Conservation (phyloP, 2,329 filamentous ascomycete genomes). For the Pseudogymnoascus sp. region DNA sequence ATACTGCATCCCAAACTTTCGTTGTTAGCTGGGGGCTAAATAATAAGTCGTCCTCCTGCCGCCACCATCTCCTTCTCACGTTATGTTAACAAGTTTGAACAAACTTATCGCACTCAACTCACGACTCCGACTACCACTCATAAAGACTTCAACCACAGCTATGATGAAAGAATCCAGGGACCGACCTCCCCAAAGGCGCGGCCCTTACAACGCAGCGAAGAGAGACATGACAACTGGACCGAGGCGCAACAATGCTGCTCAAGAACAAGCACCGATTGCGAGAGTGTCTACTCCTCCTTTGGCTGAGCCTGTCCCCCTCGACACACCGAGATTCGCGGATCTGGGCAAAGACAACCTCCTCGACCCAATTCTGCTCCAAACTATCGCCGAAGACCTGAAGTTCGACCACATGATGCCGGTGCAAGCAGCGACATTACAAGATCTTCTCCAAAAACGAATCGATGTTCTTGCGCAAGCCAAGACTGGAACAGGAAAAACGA, state of each 20-base stretch:
- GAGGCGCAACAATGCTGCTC: conserved; percentile 7
- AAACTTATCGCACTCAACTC: neutral
- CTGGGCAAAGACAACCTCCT: conserved; percentile 36
- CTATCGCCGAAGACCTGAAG: conserved; percentile 64
- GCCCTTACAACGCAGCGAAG: neutral
- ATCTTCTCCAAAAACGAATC: conserved; percentile 61
- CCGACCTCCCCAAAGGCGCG: conserved; percentile 4
- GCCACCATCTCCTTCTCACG: neutral
- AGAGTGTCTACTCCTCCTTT: conserved; percentile 30
- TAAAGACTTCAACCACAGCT: neutral
- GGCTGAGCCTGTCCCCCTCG: conserved; percentile 33
- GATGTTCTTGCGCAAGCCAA: conserved; percentile 81
- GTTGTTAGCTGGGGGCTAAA: neutral
- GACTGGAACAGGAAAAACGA: conserved; percentile 93
- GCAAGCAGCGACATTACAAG: conserved; percentile 73
- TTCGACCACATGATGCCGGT: conserved; percentile 89
- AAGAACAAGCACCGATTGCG: conserved; percentile 4
- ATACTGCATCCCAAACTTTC: conserved; percentile 2
- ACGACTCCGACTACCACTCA: neutral
- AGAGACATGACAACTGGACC: conserved; percentile 6
- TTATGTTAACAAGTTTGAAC: conserved; percentile 8
- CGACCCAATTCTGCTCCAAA: conserved; percentile 39
- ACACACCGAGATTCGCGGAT: conserved; percentile 40
- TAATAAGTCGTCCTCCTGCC: conserved; percentile 6
- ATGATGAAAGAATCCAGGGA: conserved; percentile 9